These are phyloP conservation scores for Fusarium hostae DNA, from an alignment of 2,329 filamentous ascomycete species.

Conservation along the genomic window DNA sequence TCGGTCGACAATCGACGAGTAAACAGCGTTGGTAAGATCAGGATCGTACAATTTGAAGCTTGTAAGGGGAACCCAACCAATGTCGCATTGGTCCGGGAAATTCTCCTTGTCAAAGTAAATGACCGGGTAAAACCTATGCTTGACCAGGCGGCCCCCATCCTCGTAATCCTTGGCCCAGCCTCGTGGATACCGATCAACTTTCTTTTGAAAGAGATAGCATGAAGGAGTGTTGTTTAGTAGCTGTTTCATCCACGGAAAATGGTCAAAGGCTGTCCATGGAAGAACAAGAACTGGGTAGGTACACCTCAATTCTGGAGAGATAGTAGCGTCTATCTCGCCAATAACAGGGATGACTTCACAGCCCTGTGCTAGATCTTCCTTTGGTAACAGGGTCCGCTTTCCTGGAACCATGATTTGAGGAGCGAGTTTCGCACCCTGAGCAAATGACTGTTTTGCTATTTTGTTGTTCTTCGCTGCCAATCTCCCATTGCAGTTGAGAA, in stretches of 20 bases:
- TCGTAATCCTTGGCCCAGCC: not conserved
- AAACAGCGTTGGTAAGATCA: accelerated
- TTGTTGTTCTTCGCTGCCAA: not conserved
- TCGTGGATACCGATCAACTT: not conserved
- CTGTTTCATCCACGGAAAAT: not conserved
- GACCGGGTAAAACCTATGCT: not conserved
- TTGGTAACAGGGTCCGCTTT: not conserved
- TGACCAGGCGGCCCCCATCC: accelerated
- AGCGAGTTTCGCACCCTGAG: accelerated
- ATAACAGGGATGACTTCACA: not conserved
- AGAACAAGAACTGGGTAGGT: not conserved
- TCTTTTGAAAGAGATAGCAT: not conserved
- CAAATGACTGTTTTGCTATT: not conserved
- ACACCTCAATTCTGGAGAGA: accelerated
- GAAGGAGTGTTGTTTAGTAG: accelerated
- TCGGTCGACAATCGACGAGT: accelerated
- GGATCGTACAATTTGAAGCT: not conserved
- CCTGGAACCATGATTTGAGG: too few species aligned
- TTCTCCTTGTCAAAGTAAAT: not conserved
- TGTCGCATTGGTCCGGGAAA: accelerated
- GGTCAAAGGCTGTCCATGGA: not conserved
- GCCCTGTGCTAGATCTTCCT: accelerated
- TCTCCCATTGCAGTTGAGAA: not conserved
- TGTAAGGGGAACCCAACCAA: not conserved
- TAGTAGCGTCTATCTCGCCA: not conserved